These are phyloP conservation scores for Hydrangea macrophylla DNA, from an alignment of 148 eudicot genomes.

Conservation along the genomic window DNA sequence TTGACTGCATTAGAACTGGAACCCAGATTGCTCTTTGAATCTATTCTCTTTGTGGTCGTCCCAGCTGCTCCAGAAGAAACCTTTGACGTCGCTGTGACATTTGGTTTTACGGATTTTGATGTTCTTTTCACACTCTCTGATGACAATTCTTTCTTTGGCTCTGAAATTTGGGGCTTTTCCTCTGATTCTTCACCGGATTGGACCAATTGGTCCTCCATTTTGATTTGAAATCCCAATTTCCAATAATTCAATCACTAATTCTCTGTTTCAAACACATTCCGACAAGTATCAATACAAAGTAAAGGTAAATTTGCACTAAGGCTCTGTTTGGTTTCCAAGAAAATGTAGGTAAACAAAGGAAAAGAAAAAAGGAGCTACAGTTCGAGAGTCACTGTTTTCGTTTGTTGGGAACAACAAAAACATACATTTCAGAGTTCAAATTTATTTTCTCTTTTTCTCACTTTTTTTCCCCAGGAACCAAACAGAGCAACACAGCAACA, in stretches of 20 bases:
- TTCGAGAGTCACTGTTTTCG: background rate
- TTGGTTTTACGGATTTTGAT: slow-evolving; percentile 23
- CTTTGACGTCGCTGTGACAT: slow-evolving; percentile 20
- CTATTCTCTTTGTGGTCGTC: slow-evolving; percentile 36
- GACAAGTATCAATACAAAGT: slow-evolving; percentile 3
- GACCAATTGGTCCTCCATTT: slow-evolving; percentile 41
- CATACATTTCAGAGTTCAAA: background rate
- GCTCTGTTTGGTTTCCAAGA: background rate
- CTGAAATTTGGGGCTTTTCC: slow-evolving; percentile 20
- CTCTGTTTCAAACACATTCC: background rate
- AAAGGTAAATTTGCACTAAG: background rate
- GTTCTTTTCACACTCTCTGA: slow-evolving; percentile 31
- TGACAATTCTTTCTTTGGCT: slow-evolving; percentile 20
- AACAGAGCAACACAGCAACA: background rate
- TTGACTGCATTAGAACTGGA: slow-evolving; percentile 23
- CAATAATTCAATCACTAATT: background rate
- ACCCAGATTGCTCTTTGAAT: slow-evolving; percentile 27
- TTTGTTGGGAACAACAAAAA: background rate
- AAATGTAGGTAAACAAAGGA: background rate
- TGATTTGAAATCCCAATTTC: background rate
- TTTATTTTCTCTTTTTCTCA: background rate
- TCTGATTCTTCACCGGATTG: slow-evolving; percentile 23
- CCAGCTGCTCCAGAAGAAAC: slow-evolving; percentile 30
- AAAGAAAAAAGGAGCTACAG: background rate
- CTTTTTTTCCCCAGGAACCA: background rate